Percentiles rank a stretch among this genome's conserved stretches.
Evolutionary conservation across 257 asterid species (phyloP).

Genomic region (Solanum sitiens): DNA sequence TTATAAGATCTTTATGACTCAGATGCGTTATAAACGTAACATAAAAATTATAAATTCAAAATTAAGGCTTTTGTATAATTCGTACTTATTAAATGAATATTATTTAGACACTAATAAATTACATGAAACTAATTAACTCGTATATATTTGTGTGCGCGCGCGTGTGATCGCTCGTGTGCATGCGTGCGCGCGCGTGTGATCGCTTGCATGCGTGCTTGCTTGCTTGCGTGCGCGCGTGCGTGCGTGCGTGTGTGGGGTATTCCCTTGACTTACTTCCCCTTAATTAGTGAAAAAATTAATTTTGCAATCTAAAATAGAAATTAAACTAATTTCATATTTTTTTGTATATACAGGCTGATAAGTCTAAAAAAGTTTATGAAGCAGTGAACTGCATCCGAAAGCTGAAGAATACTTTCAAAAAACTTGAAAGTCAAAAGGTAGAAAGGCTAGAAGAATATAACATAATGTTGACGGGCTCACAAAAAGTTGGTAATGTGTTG

Average conservation of each 20-base stretch:
- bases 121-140: no score
- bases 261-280: neutral
- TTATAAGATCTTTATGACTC: neutral
- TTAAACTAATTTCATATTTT: neutral
- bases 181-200: no score
- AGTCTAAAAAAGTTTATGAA: constrained; percentile 66
- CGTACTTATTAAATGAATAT: no score
- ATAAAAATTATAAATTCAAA: no score
- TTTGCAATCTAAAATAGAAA: neutral
- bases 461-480: neutral
- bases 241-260: no score
- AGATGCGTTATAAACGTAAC: no score
- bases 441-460: constrained; percentile 10
- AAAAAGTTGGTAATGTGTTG: constrained; percentile 8
- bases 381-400: constrained; percentile 42
- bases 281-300: neutral
- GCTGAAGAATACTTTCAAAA: constrained; percentile 20
- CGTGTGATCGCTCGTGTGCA: no score
- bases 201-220: no score
- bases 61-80: no score
- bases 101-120: neutral
- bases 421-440: constrained; percentile 37
- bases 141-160: neutral
- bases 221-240: no score
- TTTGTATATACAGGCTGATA: constrained; percentile 42